A percentile compares a stretch with the other conserved stretches of the same genome.
phyloP scores from a whole-genome alignment of 306 rosid species.

The Cucurbita pepo region DNA sequence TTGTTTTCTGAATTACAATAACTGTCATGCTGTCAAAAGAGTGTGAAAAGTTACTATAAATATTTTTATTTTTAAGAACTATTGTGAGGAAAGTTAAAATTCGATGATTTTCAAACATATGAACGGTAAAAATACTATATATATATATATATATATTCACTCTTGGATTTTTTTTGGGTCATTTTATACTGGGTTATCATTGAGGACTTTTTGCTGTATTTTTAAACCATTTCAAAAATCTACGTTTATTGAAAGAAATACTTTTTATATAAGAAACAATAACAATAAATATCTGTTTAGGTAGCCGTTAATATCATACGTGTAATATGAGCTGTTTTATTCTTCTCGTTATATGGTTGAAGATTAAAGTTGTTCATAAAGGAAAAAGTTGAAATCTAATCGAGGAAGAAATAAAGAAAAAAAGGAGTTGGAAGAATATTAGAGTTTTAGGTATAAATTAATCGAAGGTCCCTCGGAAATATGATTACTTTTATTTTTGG shows the following conservation, averaged over 20 bases:
- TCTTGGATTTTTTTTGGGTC: too few species aligned
- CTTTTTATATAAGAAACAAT: not conserved
- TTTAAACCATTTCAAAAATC: too few species aligned
- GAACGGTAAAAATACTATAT: too few species aligned
- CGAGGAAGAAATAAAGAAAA: not conserved
- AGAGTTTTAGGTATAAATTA: not conserved
- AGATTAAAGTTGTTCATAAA: not conserved
- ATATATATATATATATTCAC: too few species aligned
- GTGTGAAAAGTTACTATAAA: too few species aligned
- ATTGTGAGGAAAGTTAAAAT: too few species aligned
- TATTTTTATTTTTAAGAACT: too few species aligned
- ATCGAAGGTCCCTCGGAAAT: not conserved
- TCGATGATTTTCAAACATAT: too few species aligned
- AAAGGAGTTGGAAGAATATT: not conserved
- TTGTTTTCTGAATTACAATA: too few species aligned
- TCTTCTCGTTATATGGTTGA: not conserved
- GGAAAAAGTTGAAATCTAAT: not conserved
- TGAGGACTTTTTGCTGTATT: too few species aligned
- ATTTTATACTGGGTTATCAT: too few species aligned
- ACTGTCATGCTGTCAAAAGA: too few species aligned
- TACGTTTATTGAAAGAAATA: not conserved
- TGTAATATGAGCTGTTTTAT: not conserved
- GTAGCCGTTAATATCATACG: not conserved
- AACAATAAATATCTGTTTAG: not conserved
- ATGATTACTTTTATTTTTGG: not conserved